These are phyloP conservation scores for Pseudocercospora fuligena DNA, from an alignment of 2,329 filamentous ascomycete species.

Conservation along the genomic window DNA sequence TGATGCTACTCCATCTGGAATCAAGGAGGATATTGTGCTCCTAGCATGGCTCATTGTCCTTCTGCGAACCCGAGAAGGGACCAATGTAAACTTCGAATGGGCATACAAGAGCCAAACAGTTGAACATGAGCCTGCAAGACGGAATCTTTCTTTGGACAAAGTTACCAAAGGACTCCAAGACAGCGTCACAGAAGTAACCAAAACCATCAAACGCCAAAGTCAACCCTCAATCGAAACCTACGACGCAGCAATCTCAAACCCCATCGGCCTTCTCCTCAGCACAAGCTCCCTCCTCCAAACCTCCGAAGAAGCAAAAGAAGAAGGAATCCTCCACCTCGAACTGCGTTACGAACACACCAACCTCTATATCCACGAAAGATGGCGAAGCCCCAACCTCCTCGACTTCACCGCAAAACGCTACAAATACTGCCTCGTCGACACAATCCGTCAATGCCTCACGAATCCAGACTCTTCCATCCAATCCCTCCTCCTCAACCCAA, in stretches of 20 bases:
- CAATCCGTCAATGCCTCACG: background rate
- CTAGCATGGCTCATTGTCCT: constrained; percentile 7
- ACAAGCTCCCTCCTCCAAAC: constrained; percentile 1
- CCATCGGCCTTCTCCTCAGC: background rate
- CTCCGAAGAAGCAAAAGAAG: constrained; percentile 10
- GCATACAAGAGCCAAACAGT: background rate
- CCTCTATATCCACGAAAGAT: background rate
- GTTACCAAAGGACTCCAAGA: background rate
- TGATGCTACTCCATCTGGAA: background rate
- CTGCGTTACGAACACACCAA: background rate
- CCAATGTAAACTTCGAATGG: background rate
- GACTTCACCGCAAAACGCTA: constrained; percentile 3
- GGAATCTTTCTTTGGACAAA: background rate
- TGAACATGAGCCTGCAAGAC: background rate
- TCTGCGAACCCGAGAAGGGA: constrained; percentile 4
- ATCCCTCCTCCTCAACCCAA: background rate
- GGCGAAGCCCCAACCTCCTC: background rate
- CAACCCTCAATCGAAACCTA: background rate
- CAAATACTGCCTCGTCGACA: background rate
- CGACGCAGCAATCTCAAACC: background rate
- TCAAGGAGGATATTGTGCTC: background rate
- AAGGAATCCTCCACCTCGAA: background rate
- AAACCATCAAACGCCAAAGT: background rate
- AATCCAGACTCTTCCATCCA: background rate
- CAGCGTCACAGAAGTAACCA: background rate